Percentiles rank a stretch among this genome's conserved stretches.
Evolutionary conservation across 208 protist genomes (phyloP).

Genomic region (Trypanosoma caninum): DNA sequence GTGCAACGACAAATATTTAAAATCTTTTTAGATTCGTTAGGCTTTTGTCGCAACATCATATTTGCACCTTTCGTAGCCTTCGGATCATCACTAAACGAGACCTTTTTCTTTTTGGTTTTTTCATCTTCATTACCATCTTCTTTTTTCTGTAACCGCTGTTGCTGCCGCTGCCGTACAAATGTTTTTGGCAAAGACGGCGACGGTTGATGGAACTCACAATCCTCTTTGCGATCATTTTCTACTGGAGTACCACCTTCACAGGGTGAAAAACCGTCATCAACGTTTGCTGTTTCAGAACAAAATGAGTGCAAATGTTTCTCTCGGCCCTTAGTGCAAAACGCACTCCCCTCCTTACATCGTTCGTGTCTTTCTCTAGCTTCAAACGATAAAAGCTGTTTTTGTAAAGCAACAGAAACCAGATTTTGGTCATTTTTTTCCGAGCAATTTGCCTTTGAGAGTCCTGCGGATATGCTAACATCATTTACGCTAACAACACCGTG

Average conservation of each 20-base stretch:
- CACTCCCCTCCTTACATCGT: too few relatives aligned
- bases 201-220: background rate
- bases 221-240: background rate
- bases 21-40: conserved; percentile 11
- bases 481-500: conserved; percentile 1
- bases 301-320: background rate
- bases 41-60: background rate
- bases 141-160: background rate
- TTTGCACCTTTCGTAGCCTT: background rate
- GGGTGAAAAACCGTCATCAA: conserved; percentile 6
- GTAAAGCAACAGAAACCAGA: too few relatives aligned
- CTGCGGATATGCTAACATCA: conserved; percentile 1
- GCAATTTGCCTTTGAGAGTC: background rate
- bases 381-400: too few relatives aligned
- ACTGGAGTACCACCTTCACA: conserved; percentile 1
- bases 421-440: background rate
- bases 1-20: conserved; percentile 52
- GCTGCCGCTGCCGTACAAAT: background rate
- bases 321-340: background rate
- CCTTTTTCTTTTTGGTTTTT: background rate
- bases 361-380: too few relatives aligned
- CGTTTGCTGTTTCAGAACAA: background rate
- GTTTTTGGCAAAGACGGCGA: background rate
- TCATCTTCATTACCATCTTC: background rate
- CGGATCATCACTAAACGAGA: background rate